These are phyloP conservation scores for Erucastrum elatum DNA, from an alignment of 345 rosid genomes.

Conservation along the genomic window DNA sequence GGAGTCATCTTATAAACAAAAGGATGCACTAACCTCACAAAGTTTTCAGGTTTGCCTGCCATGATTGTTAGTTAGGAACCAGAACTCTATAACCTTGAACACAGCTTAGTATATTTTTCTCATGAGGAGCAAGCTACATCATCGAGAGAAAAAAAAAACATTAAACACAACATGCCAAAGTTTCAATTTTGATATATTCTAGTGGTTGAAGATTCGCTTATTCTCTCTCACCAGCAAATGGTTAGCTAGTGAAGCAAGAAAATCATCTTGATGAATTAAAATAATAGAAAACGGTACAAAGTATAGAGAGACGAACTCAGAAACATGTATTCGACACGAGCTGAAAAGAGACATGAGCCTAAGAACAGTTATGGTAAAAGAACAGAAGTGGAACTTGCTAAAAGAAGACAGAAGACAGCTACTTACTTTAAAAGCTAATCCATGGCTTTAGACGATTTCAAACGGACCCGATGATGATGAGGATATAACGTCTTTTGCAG, in stretches of 20 bases:
- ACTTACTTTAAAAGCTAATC: slow-evolving; percentile 21
- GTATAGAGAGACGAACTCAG: neutral
- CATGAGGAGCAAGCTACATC: too few species aligned
- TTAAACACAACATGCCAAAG: too few species aligned
- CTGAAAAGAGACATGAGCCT: neutral
- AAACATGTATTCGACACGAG: neutral
- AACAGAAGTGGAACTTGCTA: slow-evolving; percentile 4
- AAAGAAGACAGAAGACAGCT: slow-evolving; percentile 24
- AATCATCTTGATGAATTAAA: neutral
- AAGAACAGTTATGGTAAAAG: slow-evolving; percentile 7
- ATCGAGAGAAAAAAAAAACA: too few species aligned
- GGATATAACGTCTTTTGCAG: neutral
- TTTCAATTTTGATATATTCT: too few species aligned
- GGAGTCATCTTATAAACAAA: neutral
- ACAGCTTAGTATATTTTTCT: too few species aligned
- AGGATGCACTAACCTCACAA: slow-evolving; percentile 29
- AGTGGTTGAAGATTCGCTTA: too few species aligned
- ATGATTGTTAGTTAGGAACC: slow-evolving; percentile 3
- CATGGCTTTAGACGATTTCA: slow-evolving; percentile 5
- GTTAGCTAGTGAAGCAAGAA: neutral
- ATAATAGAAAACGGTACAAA: neutral
- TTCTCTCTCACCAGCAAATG: slow-evolving; percentile 15
- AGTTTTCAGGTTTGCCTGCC: slow-evolving; percentile 30
- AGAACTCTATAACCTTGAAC: neutral
- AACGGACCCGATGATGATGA: slow-evolving; percentile 2